Conservation (phyloP, 257 asterid species). For the Schizonepeta tenuifolia region DNA sequence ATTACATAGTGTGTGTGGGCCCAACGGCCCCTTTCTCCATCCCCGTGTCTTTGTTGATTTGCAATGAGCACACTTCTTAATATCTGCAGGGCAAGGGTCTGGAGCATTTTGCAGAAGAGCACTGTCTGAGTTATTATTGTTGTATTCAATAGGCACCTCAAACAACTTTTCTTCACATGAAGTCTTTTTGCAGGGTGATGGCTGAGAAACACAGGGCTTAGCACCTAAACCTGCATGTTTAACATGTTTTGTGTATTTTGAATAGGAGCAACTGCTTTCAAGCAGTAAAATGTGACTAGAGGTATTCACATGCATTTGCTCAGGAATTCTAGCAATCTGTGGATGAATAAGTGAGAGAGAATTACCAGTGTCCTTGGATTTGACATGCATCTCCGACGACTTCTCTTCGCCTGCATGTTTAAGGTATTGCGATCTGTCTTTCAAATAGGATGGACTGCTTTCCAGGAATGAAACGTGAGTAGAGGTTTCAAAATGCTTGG, state of each 20-base stretch:
- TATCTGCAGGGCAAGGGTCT: conserved; percentile 15
- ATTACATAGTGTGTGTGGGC: conserved; percentile 72
- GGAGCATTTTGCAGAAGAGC: not conserved
- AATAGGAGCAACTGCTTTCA: conserved; percentile 41
- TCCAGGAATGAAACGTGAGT: conserved; percentile 77
- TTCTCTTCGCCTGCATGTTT: conserved; percentile 36
- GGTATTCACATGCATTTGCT: not conserved
- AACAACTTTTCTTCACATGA: not conserved
- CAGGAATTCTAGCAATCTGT: not conserved
- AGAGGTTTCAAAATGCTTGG: conserved; percentile 17
- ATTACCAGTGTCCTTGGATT: too few relatives aligned
- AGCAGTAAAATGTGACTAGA: conserved; percentile 69
- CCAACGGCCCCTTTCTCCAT: conserved; percentile 79
- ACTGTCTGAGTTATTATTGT: not conserved
- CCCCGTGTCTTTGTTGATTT: conserved; percentile 69
- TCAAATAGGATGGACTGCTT: too few relatives aligned
- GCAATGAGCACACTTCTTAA: conserved; percentile 73
- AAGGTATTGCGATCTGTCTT: conserved; percentile 57
- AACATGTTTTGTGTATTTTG: conserved; percentile 44
- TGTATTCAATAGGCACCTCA: conserved; percentile 2
- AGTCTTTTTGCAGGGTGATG: conserved; percentile 46
- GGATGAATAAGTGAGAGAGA: not conserved
- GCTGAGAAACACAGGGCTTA: conserved; percentile 30
- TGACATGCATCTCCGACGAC: too few relatives aligned
- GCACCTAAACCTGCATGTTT: conserved; percentile 37